These are phyloP conservation scores for Pezicula carpinea DNA, from an alignment of 2,329 filamentous ascomycete genomes.

Conservation along the genomic window DNA sequence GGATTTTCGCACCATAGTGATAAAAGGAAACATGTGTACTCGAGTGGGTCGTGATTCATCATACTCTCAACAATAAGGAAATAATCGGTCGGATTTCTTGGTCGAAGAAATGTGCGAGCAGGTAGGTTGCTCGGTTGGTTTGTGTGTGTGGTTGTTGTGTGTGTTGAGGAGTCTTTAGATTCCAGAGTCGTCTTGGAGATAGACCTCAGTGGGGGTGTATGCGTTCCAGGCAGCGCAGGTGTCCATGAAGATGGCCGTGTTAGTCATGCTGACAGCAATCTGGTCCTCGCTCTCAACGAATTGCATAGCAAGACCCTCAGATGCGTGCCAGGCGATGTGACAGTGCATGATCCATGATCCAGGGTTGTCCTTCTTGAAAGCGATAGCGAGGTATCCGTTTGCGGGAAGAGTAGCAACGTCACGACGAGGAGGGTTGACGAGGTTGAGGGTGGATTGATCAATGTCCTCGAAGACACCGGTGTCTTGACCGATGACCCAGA, in stretches of 20 bases:
- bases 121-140: no score
- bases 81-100: no score
- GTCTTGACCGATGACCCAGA: slow-evolving; percentile 41
- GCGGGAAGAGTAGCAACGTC: slow-evolving; percentile 44
- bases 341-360: slow-evolving; percentile 31
- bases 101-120: no score
- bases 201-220: slow-evolving; percentile 13
- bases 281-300: slow-evolving; percentile 37
- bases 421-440: slow-evolving; percentile 44
- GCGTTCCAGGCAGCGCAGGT: slow-evolving; percentile 19
- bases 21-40: no score
- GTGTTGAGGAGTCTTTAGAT: slow-evolving; percentile 4
- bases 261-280: slow-evolving; percentile 15
- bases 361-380: slow-evolving; percentile 28
- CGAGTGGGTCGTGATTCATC: no score
- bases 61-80: no score
- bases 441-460: slow-evolving; percentile 25
- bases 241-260: slow-evolving; percentile 11
- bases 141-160: no score
- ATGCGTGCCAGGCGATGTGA: slow-evolving; percentile 47
- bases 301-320: slow-evolving; percentile 46
- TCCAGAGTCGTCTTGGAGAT: slow-evolving; percentile 23
- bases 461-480: slow-evolving; percentile 29
- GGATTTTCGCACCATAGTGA: no score
- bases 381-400: slow-evolving; percentile 27